A percentile compares a stretch with the other conserved stretches of the same genome.
Conservation (phyloP, 768 basidiomycete genomes). For the Pisolithus tinctorius region DNA sequence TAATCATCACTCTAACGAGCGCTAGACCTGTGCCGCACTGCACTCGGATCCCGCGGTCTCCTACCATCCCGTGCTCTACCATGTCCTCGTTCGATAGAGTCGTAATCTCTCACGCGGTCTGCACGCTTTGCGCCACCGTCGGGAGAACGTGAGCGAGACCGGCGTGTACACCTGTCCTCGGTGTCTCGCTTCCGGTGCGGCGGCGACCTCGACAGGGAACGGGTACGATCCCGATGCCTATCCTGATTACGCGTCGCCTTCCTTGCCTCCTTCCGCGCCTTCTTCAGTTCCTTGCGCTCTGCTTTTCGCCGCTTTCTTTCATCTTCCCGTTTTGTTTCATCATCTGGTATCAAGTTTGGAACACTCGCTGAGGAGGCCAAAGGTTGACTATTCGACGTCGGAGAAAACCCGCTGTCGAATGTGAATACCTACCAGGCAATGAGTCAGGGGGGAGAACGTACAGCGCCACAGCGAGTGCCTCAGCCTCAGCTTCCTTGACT, state of each 20-base stretch:
- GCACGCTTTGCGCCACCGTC: conserved; percentile 13
- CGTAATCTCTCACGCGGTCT: conserved; percentile 19
- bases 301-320: conserved; percentile 47
- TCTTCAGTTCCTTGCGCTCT: conserved; percentile 54
- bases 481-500: conserved; percentile 84
- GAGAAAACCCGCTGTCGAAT: conserved; percentile 63
- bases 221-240: conserved; percentile 19
- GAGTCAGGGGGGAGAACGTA: conserved; percentile 23
- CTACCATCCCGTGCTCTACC: conserved; percentile 40
- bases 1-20: conserved; percentile 16
- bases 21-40: conserved; percentile 31
- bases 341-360: conserved; percentile 11
- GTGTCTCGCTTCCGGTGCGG: conserved; percentile 10
- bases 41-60: conserved; percentile 42
- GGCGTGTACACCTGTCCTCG: conserved; percentile 14
- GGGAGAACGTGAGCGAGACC: conserved; percentile 26
- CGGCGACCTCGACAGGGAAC: conserved; percentile 34
- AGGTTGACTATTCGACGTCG: conserved; percentile 32
- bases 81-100: conserved; percentile 19
- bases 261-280: conserved; percentile 47
- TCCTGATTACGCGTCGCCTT: conserved; percentile 30
- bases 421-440: neutral
- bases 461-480: conserved; percentile 79
- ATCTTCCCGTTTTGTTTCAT: conserved; percentile 25
- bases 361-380: conserved; percentile 13